These are phyloP conservation scores for Aureobasidium sp. DNA, from an alignment of 2,329 filamentous ascomycete species.

Conservation along the genomic window DNA sequence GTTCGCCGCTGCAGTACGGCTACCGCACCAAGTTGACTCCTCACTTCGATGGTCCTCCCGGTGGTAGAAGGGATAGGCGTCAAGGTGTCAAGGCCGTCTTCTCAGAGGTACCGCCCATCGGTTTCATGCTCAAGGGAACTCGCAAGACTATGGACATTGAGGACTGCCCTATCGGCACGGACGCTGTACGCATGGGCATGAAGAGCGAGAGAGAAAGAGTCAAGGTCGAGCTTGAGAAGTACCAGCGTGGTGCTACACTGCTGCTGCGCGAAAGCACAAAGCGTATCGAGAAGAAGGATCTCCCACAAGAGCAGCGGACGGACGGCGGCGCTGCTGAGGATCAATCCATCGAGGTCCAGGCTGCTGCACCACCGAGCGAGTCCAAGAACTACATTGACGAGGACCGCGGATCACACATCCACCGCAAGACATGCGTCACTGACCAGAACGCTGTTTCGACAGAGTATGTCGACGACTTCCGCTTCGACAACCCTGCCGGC, in stretches of 20 bases:
- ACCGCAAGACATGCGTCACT: conserved; percentile 84
- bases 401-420: conserved; percentile 55
- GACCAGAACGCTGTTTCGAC: conserved; percentile 74
- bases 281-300: conserved; percentile 48
- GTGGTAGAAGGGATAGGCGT: conserved; percentile 40
- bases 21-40: conserved; percentile 97
- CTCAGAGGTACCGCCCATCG: conserved; percentile 66
- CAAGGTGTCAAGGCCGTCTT: conserved; percentile 52
- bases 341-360: conserved; percentile 16
- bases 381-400: conserved; percentile 47
- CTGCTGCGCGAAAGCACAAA: conserved; percentile 79
- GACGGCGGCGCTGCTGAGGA: conserved; percentile 25
- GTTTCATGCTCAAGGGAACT: conserved; percentile 83
- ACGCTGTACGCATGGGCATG: conserved; percentile 74
- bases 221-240: conserved; percentile 60
- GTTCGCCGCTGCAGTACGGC: conserved; percentile 81
- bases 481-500: conserved; percentile 86
- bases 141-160: conserved; percentile 84
- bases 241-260: conserved; percentile 77
- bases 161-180: conserved; percentile 91
- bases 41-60: conserved; percentile 77
- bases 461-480: conserved; percentile 79
- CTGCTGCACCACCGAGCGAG: conserved; percentile 23
- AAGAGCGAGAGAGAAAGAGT: conserved; percentile 72
- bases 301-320: conserved; percentile 21